Evolutionary conservation across 192 early-diverging fungal genomes (phyloP).

Genomic region (Chytriomyces hyalinus): DNA sequence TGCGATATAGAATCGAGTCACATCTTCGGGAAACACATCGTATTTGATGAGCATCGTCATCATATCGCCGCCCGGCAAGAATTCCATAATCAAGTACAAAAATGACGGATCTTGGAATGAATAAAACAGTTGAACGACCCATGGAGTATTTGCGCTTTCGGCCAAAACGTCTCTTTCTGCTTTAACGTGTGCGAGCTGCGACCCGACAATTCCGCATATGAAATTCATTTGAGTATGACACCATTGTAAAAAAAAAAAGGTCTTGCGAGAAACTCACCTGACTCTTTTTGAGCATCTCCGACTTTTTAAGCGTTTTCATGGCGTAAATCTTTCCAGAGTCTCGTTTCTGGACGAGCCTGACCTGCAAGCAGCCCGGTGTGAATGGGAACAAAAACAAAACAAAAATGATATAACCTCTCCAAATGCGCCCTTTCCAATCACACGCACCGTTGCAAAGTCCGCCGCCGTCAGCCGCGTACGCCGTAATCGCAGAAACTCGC

Average conservation of each 20-base stretch:
- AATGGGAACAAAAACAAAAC: neutral
- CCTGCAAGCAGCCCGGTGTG: conserved; percentile 46
- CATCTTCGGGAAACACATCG: conserved; percentile 94
- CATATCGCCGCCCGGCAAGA: conserved; percentile 97
- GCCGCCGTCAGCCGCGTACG: conserved; percentile 83
- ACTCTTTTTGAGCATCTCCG: conserved; percentile 98
- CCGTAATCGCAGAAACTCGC: conserved; percentile 90
- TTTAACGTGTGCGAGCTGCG: conserved; percentile 95
- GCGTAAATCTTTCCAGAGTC: conserved; percentile 99
- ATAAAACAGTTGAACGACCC: conserved; percentile 98
- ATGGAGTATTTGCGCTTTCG: conserved; percentile 85
- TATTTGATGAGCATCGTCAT: conserved; percentile 99
- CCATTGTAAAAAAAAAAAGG: neutral
- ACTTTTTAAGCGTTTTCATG: conserved; percentile 96
- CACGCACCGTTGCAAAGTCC: conserved; percentile 95
- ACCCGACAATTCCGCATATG: too few relatives aligned
- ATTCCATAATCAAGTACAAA: conserved; percentile 99
- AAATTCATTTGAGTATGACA: neutral
- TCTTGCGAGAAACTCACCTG: conserved; percentile 61
- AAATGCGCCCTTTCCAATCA: conserved; percentile 99
- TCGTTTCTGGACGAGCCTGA: conserved; percentile 92
- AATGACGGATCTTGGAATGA: conserved; percentile 96
- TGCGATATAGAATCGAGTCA: conserved; percentile 98
- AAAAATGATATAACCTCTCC: conserved; percentile 77
- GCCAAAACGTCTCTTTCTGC: conserved; percentile 98